Evolutionary conservation across 129 eudicot species (phyloP).

Genomic region (Flaveria trinervia): DNA sequence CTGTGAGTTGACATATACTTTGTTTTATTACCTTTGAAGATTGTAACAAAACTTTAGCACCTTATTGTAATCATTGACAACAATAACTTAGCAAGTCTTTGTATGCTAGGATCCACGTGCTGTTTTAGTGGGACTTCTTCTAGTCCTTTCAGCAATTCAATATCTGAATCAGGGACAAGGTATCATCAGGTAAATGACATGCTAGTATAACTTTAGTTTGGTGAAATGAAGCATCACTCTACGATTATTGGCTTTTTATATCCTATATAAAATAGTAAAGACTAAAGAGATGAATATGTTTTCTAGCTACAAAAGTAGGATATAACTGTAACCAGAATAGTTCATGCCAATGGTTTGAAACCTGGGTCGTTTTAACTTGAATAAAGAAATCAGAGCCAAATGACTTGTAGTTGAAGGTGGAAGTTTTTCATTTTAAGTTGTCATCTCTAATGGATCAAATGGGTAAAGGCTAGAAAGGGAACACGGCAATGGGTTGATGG

Average conservation of each 20-base stretch:
- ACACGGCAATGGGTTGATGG: neutral
- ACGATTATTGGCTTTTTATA: neutral
- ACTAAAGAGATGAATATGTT: neutral
- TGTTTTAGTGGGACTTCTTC: constrained; percentile 87
- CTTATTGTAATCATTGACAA: neutral
- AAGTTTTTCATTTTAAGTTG: neutral
- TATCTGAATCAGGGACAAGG: constrained; percentile 93
- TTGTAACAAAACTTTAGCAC: constrained; percentile 14
- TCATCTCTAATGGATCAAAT: neutral
- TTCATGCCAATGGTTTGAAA: constrained; percentile 1
- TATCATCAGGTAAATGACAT: constrained; percentile 78
- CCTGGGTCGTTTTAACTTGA: constrained; percentile 8
- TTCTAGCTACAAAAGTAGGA: constrained; percentile 6
- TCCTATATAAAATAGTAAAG: neutral
- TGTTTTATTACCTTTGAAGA: neutral
- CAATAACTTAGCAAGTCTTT: constrained; percentile 6
- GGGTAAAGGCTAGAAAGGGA: neutral
- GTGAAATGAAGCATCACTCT: neutral
- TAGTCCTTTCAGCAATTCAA: constrained; percentile 85
- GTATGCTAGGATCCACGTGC: constrained; percentile 84
- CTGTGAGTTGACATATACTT: constrained; percentile 48
- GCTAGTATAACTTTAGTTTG: constrained; percentile 12
- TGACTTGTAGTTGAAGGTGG: neutral
- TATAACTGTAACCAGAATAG: neutral
- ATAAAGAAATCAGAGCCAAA: neutral